A percentile compares a stretch with the other conserved stretches of the same genome.
These are phyloP conservation scores for Naganishia antarctica DNA, from an alignment of 768 basidiomycete genomes.

Conservation along the genomic window DNA sequence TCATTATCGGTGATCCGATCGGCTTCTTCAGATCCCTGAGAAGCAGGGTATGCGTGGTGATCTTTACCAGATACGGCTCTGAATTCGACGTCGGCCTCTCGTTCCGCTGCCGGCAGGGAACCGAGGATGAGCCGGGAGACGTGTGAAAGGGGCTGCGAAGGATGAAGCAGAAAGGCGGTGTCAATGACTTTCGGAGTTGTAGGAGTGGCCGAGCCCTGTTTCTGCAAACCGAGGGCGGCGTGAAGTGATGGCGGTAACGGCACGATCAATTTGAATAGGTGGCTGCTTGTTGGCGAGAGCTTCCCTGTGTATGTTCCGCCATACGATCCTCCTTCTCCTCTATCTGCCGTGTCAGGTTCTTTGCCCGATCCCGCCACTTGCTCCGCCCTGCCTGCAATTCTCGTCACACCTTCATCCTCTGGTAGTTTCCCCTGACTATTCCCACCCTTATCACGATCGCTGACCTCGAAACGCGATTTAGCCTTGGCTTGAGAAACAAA, in stretches of 20 bases:
- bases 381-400: background rate
- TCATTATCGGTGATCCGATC: constrained; percentile 40
- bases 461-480: constrained; percentile 9
- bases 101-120: constrained; percentile 38
- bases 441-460: constrained; percentile 1
- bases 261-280: constrained; percentile 63
- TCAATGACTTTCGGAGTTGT: constrained; percentile 36
- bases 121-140: constrained; percentile 58
- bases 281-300: constrained; percentile 60
- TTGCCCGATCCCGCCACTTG: background rate
- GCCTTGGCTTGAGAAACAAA: constrained; percentile 21
- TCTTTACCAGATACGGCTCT: constrained; percentile 44
- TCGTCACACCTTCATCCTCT: background rate
- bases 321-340: background rate
- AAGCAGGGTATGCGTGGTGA: constrained; percentile 37
- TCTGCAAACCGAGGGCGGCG: background rate
- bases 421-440: background rate
- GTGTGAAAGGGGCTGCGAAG: constrained; percentile 66
- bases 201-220: no score
- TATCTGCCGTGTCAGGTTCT: background rate
- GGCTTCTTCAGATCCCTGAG: constrained; percentile 41
- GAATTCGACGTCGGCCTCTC: constrained; percentile 42
- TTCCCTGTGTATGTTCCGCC: constrained; percentile 52
- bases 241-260: constrained; percentile 51
- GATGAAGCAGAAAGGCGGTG: constrained; percentile 61